Base-by-base conservation (phyloP, 1,139 yeast genomes). In the Spathaspora sp. region DNA sequence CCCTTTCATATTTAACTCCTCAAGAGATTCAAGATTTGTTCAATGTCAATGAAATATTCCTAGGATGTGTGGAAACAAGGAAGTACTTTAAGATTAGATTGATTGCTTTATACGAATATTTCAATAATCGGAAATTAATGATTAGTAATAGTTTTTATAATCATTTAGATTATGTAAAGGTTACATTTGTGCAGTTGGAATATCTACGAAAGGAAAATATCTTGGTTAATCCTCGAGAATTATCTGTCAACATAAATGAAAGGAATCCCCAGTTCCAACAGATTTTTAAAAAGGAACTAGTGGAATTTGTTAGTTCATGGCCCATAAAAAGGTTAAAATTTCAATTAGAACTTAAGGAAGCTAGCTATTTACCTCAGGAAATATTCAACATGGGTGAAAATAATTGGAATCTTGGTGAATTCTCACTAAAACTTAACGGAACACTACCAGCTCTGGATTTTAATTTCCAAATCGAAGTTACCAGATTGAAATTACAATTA, bases 221-320 rank as follows among this genome's bases (percentile, higher is more conserved):
- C 8, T 43, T 49, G 29, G 58, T 63, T 9, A 46, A 51, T 27
- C 68, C 69, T 2, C 48, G 43, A 16, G 54, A 54, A 11, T 50
- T 64, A 24, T 43, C 59, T 5, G 47, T 56, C 13, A 47, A 56
- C 6, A 39, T 46, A 16, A 44, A 36, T 24, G 31, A 29, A 17
- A 27, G 31, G 16, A 25, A 41, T 10, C 42, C 42, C 23, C 7
- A 20, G 4, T 5, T 43, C n/a, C 15, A 39, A 27, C 6, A 41
- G 41, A 34, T 44, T 42, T 3, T 24, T 25, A 6, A 36, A 10
- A 11, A 34, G 25, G 18, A 39, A 34, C 11, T 44, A 34, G 9
- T 24, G 34, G 8, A 15, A 15, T 20, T 18, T 29, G 13, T 34
- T 17, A 34, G 13, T 34, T 34, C 38, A 17, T 34, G 38, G 38